Evolutionary conservation across 2,329 filamentous ascomycete species (phyloP), one percentile per base, ranked within the genome.

Genomic region (Phyllosticta citrichinensis): DNA sequence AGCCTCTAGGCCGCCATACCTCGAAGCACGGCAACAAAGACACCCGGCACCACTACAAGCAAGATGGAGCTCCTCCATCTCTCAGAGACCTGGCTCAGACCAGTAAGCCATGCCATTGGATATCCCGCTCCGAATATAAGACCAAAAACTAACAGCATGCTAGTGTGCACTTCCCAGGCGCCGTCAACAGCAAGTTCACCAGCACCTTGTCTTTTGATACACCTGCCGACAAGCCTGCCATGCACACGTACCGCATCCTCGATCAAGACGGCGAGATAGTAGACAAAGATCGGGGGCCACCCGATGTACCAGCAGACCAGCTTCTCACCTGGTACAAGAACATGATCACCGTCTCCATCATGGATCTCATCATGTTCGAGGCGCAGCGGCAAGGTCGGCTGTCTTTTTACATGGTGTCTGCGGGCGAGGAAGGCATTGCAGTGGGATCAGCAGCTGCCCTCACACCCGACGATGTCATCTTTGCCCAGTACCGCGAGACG

Each of bases 281-380:
- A 19, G 91, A 97, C 75, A 81, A 84, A 56, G 80, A 81, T 12
- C 86, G 88, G 68, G 78, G 80, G 57, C 83, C 85, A 0, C 86
- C 79, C 4, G 76, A 92, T 68, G 83, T 94, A 1, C 79, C 81
- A 51, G 76, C 83, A 62, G 80, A 82, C 58, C 85, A 94, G 62
- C 76, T 83, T 0, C 64, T 86, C 52, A 77, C 73, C 5, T 79
- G 84, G 74, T 87, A 87, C 69, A 82, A 79, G 65, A 83, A 86
- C 67, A 87, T 87, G 84, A 73, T 87, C 62, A 81, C 78, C 80
- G 83, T 87, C 61, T 85, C 88, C 61, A 88, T 97, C 66, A 94
- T 99, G 91, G 94, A 99, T 71, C 75, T 96, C 60, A 89, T 97
- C 72, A 97, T 97, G 92, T 97, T 96, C 70, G 94, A 99, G 70